Base-by-base conservation (phyloP, 805 yeast species). In the Cyberlindnera samutprakarnensis region DNA sequence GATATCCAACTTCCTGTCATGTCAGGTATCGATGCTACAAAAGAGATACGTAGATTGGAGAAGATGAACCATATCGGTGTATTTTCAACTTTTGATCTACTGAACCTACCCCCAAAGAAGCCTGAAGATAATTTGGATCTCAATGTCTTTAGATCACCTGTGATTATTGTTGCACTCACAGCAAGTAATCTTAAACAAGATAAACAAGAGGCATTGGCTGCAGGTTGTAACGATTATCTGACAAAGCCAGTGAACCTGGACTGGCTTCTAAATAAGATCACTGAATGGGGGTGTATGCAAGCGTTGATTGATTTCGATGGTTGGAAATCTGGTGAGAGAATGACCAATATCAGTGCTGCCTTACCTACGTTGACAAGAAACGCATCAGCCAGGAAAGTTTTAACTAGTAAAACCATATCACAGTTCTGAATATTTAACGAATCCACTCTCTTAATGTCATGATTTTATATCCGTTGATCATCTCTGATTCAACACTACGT, bases 281-380 rank as follows among this genome's bases (percentile, higher is more conserved):
- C 87, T 1, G 96, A 90, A 57, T 92, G 97, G 97, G 97, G 98
- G 1, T 90, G 97, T 57, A 90, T 90, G 97, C 98, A 90, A 59
- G 96, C 96, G 1, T 62, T 90, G 30, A 88, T 90, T 54, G 94
- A 90, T 57, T 90, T 82, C 56, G 96, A 92, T 53, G 90, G 94
- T 23, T 92, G 96, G 94, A 75, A 72, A 44, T 62, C 64, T 23
- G 66, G 66, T 8, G 62, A 61, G 34, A 57, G 63, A 47, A 58
- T 59, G 63, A 58, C 66, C 1, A 61, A 59, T 27, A 58, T 50
- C 7, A 25, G 40, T 8, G 54, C 55, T 24, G 55, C 55, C 0
- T 30, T 50, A n/a, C 55, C 55, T 2, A 34, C 39, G 1, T 12
- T 49, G 23, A 39, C 49, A 8, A 41, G 51, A 17, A 43, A 47